Conservation (phyloP, 2,329 filamentous ascomycete species). For the Diaporthe sp. region DNA sequence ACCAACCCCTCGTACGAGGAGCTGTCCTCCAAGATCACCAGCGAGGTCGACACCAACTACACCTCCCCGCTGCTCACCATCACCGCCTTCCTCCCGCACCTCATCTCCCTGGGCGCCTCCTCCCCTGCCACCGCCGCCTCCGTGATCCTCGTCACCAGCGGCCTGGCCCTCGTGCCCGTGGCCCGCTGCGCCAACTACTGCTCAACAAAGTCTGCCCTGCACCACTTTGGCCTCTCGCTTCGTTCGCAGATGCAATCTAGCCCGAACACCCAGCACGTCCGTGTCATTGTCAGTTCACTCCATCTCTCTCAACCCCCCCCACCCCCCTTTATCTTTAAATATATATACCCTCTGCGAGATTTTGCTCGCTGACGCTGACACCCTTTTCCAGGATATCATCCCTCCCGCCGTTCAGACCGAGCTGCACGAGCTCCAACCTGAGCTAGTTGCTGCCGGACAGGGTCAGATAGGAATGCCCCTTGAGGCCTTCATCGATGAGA, state of each 20-base stretch:
- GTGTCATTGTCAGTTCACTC: constrained; percentile 49
- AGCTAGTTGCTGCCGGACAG: constrained; percentile 46
- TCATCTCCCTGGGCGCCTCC: constrained; percentile 41
- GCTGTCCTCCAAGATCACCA: constrained; percentile 46
- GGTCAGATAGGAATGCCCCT: constrained; percentile 44
- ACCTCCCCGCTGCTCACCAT: constrained; percentile 55
- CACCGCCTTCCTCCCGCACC: constrained; percentile 57
- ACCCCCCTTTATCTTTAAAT: background rate
- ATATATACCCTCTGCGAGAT: background rate
- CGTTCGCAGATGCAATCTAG: constrained; percentile 39
- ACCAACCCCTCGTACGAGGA: constrained; percentile 46
- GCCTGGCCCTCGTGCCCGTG: constrained; percentile 58
- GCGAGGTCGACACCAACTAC: constrained; percentile 61
- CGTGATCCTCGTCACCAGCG: constrained; percentile 52
- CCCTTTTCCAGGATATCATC: constrained; percentile 49
- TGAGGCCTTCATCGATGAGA: constrained; percentile 49
- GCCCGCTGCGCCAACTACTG: constrained; percentile 61
- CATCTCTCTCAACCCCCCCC: background rate
- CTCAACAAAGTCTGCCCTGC: constrained; percentile 63
- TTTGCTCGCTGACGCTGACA: background rate
- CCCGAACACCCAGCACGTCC: constrained; percentile 45
- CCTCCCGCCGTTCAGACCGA: constrained; percentile 60
- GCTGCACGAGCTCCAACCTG: constrained; percentile 55
- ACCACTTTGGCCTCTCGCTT: constrained; percentile 52
- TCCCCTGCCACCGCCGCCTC: constrained; percentile 34